These are phyloP conservation scores for Xanthoconium purpureum DNA, from an alignment of 768 basidiomycete species.

Conservation along the genomic window DNA sequence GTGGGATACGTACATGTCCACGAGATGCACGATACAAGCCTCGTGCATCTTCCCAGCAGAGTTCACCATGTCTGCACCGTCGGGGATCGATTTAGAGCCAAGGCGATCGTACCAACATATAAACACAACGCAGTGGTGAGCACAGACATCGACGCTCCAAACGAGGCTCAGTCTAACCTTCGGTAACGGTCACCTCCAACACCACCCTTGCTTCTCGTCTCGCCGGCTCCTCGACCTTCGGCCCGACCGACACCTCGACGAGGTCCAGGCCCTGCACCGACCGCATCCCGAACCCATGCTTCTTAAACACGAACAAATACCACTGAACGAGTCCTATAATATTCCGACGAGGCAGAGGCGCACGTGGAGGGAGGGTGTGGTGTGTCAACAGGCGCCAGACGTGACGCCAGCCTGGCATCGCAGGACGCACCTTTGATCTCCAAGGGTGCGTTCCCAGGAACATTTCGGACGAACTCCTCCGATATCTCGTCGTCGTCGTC, in stretches of 20 bases:
- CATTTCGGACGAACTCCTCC: neutral
- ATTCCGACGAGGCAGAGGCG: too few species aligned
- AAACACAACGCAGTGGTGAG: too few species aligned
- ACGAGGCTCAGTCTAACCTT: slow-evolving; percentile 32
- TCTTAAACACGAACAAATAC: slow-evolving; percentile 36
- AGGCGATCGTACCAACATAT: too few species aligned
- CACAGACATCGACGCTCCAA: too few species aligned
- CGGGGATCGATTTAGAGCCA: too few species aligned
- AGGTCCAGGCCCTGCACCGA: slow-evolving; percentile 16
- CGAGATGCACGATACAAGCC: slow-evolving; percentile 41
- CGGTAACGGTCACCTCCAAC: slow-evolving; percentile 41
- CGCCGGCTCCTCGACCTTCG: slow-evolving; percentile 35
- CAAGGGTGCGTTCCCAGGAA: slow-evolving; percentile 22
- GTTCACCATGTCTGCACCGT: slow-evolving; percentile 43
- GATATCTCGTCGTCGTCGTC: neutral
- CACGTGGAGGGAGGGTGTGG: neutral
- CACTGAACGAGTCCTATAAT: slow-evolving; percentile 34
- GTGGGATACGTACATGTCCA: slow-evolving; percentile 41
- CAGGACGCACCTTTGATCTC: slow-evolving; percentile 20
- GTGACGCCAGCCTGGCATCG: neutral
- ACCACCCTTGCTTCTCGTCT: slow-evolving; percentile 39
- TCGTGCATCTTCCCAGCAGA: slow-evolving; percentile 36
- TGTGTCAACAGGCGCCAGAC: too few species aligned
- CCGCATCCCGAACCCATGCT: slow-evolving; percentile 20
- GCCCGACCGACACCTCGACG: slow-evolving; percentile 39